Percentiles rank a stretch among this genome's conserved stretches.
These are phyloP conservation scores for Boletus reticuloceps DNA, from an alignment of 768 basidiomycete genomes.

Conservation along the genomic window DNA sequence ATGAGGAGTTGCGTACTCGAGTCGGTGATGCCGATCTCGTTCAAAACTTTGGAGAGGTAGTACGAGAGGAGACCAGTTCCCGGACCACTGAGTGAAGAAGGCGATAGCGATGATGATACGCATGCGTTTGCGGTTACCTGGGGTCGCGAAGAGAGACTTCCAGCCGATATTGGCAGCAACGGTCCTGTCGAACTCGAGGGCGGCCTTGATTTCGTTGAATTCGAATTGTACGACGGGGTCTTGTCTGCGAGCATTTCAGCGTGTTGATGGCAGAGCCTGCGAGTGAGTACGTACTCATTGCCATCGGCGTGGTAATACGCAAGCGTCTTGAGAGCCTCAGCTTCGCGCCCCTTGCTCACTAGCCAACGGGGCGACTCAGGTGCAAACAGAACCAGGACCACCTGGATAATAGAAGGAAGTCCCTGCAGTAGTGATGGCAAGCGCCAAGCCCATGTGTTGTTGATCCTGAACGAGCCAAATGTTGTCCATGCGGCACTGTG, in stretches of 20 bases:
- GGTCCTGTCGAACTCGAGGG: constrained; percentile 63
- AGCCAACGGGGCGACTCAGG: constrained; percentile 88
- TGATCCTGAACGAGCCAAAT: constrained; percentile 73
- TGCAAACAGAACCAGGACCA: constrained; percentile 60
- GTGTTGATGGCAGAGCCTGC: background rate
- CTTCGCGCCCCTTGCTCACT: constrained; percentile 69
- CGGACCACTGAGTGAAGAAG: constrained; percentile 75
- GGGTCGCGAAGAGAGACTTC: constrained; percentile 62
- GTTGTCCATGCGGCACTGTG: constrained; percentile 78
- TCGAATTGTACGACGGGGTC: constrained; percentile 73
- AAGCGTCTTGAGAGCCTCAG: constrained; percentile 62
- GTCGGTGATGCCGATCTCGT: constrained; percentile 57
- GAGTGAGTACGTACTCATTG: constrained; percentile 43
- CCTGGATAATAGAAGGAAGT: constrained; percentile 65
- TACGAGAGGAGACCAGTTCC: constrained; percentile 69
- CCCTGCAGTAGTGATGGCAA: constrained; percentile 74
- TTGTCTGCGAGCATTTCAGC: constrained; percentile 31
- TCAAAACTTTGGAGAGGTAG: constrained; percentile 68
- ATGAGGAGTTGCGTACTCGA: constrained; percentile 56
- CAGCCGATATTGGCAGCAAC: constrained; percentile 62
- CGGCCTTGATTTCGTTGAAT: constrained; percentile 79
- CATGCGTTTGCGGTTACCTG: constrained; percentile 70
- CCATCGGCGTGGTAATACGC: constrained; percentile 85
- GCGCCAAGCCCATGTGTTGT: constrained; percentile 77
- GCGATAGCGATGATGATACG: constrained; percentile 63